These are phyloP conservation scores for Penicillium sp. DNA, from an alignment of 2,329 filamentous ascomycete genomes.

Conservation along the genomic window DNA sequence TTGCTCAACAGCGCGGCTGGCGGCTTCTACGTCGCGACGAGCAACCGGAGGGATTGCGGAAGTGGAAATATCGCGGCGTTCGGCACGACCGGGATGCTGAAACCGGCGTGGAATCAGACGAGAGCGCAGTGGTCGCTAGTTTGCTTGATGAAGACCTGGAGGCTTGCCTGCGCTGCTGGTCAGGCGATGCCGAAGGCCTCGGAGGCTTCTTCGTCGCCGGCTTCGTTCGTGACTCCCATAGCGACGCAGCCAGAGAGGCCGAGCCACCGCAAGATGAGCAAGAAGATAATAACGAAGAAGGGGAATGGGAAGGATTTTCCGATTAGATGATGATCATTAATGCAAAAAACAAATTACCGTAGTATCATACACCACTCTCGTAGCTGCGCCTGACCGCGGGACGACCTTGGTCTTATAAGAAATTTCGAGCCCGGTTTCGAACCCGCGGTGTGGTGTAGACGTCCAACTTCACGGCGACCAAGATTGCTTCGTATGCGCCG, in stretches of 20 bases:
- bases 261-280: conserved; percentile 20
- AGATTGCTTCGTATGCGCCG: conserved; percentile 63
- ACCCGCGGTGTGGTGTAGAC: conserved; percentile 64
- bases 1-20: conserved; percentile 71
- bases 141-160: conserved; percentile 56
- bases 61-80: conserved; percentile 69
- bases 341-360: neutral
- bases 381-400: neutral
- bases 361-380: neutral
- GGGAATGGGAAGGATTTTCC: conserved; percentile 48
- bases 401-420: conserved; percentile 47
- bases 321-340: conserved; percentile 22
- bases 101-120: conserved; percentile 10
- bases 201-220: conserved; percentile 97
- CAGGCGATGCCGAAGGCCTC: conserved; percentile 75
- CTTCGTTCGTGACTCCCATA: conserved; percentile 64
- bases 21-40: conserved; percentile 66
- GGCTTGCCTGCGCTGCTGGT: conserved; percentile 77
- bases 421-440: conserved; percentile 64
- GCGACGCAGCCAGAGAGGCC: conserved; percentile 14
- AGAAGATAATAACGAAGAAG: conserved; percentile 29
- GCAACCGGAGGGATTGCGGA: conserved; percentile 72
- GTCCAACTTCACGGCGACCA: conserved; percentile 75
- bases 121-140: conserved; percentile 16
- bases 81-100: conserved; percentile 37